Percentiles rank a stretch among this genome's conserved stretches.
Evolutionary conservation across 1,139 yeast genomes (phyloP).

Genomic region (Hyphopichia pseudoburtonii): DNA sequence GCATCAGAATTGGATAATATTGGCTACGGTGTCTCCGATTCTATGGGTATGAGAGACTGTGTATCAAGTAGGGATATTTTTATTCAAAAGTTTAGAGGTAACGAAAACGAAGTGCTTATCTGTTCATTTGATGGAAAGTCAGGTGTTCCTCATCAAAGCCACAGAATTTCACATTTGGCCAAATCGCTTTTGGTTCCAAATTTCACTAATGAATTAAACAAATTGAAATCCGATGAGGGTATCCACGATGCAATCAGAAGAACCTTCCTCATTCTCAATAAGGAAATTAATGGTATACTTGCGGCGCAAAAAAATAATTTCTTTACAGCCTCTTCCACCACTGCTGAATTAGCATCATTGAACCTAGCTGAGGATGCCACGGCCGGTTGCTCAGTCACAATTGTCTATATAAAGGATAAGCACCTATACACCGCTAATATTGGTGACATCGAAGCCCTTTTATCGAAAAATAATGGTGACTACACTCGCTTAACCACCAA

Average conservation of each 20-base stretch:
- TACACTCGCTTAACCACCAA: constrained; percentile 68
- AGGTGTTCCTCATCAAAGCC: constrained; percentile 58
- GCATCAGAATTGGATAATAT: constrained; percentile 79
- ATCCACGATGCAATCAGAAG: constrained; percentile 72
- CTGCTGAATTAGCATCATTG: constrained; percentile 45
- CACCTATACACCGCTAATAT: constrained; percentile 79
- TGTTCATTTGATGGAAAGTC: constrained; percentile 87
- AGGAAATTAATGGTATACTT: constrained; percentile 59
- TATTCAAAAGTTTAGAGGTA: constrained; percentile 84
- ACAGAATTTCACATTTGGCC: constrained; percentile 67
- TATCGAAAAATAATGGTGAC: constrained; percentile 82
- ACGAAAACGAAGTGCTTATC: constrained; percentile 66
- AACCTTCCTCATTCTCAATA: constrained; percentile 75
- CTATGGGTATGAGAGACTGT: constrained; percentile 67
- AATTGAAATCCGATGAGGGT: constrained; percentile 43
- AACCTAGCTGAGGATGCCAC: constrained; percentile 59
- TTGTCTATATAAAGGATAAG: constrained; percentile 72
- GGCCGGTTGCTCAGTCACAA: constrained; percentile 87
- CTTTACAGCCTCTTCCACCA: constrained; percentile 21
- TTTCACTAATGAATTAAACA: constrained; percentile 63
- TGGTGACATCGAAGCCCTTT: constrained; percentile 85
- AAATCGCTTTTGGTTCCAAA: constrained; percentile 69
- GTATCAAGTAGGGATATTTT: constrained; percentile 83
- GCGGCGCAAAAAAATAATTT: constrained; percentile 35
- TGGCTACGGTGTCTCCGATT: constrained; percentile 91